Percentiles rank a stretch among this genome's conserved stretches.
These are phyloP conservation scores for Acrodontium crateriforme DNA, from an alignment of 2,329 filamentous ascomycete genomes.

Conservation along the genomic window DNA sequence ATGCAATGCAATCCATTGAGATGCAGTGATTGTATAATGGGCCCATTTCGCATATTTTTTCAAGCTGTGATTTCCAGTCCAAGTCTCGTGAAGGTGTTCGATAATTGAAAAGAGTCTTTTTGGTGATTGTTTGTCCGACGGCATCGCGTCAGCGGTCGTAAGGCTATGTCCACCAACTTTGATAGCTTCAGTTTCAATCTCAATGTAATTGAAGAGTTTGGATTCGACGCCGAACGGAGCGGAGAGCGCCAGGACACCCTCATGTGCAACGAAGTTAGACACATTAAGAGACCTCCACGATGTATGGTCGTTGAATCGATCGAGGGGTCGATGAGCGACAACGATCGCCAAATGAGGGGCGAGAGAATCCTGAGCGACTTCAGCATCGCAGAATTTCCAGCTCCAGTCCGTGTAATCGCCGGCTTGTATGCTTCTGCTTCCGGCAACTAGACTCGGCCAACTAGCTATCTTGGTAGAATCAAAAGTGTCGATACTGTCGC, in stretches of 20 bases:
- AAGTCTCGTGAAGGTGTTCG: conserved; percentile 64
- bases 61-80: conserved; percentile 91
- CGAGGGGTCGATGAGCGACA: no score
- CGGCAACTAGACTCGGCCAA: conserved; percentile 62
- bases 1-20: conserved; percentile 96
- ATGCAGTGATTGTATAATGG: conserved; percentile 92
- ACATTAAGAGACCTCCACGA: conserved; percentile 59
- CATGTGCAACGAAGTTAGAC: conserved; percentile 75
- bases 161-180: no score
- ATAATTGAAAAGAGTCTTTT: no score
- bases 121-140: no score
- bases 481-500: no score
- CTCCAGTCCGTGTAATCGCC: conserved; percentile 74
- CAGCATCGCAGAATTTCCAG: conserved; percentile 62
- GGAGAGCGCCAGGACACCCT: conserved; percentile 31
- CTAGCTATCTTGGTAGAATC: conserved; percentile 55
- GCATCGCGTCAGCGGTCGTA: no score
- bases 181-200: no score
- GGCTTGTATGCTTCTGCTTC: conserved; percentile 61
- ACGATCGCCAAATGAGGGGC: no score
- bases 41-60: conserved; percentile 80
- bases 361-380: no score
- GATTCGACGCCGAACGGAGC: conserved; percentile 30
- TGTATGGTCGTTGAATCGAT: no score
- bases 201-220: no score